Base-by-base conservation (phyloP, 2,329 filamentous ascomycete species). In the Sclerotinia spermophila region DNA sequence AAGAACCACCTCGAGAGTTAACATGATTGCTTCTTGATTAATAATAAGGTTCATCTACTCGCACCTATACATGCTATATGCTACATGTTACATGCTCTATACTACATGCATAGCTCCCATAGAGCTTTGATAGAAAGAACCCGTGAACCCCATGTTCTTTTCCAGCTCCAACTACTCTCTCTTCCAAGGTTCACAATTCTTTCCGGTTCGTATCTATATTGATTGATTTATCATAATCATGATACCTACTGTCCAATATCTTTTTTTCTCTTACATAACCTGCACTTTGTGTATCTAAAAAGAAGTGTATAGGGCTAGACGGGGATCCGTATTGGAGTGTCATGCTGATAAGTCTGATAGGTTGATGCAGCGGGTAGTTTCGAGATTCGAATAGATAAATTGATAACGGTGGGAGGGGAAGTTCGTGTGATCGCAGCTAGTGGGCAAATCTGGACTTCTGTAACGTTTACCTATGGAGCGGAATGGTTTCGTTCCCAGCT, bases 341-440 rank as follows among this genome's bases (percentile, higher is more conserved):
- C 68, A 61, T 69, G 58, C 62, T 45, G 71, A 69, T 44, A 74
- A 53, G 19, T 73, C 30, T 48, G 60, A 64, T 66, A 66, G 62
- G 62, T 27, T 55, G 17, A 65, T 53, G 35, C 62, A 53, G 35
- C 62, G n/a, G 45, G 45, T 35, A 51, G 33, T 30, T 53, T 65
- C 45, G 45, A 65, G 61, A 30, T 21, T 65, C 24, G 61, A 65
- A 35, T 40, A 65, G 62, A 65, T 65, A 65, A 53, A 45, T 65
- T 65, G 62, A 65, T 65, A 65, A 53, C 48, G 35, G 35, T 53
- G 10, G 70, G 72, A 74, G 69, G 62, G 71, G 71, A 61, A 61
- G 58, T 69, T 53, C 67, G 67, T 67, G 72, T 56, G 38, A 67
- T 68, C 48, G 48, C n/a, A 27, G 48, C 42, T 42, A 24, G 27